Evolutionary conservation across 2,329 filamentous ascomycete species (phyloP).

Genomic region (Orbilia javanica): DNA sequence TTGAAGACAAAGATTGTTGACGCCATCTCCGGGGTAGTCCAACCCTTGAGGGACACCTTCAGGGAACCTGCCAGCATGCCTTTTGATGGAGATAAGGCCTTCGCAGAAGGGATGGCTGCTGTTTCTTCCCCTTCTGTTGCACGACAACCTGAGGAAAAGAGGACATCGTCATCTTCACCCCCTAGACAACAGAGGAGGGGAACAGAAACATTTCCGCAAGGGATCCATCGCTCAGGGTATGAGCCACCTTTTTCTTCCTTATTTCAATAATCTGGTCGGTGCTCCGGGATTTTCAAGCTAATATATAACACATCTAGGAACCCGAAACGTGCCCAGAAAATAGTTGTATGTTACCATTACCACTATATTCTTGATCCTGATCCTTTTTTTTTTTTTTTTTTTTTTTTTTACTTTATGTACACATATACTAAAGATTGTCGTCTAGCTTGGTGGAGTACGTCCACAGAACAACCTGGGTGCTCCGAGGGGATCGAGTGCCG

Average conservation of each 20-base stretch:
- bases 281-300: background rate
- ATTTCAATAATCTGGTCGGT: background rate
- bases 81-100: constrained; percentile 42
- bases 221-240: constrained; percentile 35
- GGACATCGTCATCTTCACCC: constrained; percentile 27
- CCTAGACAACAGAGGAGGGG: background rate
- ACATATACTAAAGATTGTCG: background rate
- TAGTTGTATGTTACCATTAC: constrained; percentile 18
- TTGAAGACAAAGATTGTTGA: background rate
- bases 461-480: constrained; percentile 28
- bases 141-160: constrained; percentile 4
- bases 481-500: background rate
- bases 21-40: background rate
- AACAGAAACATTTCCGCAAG: background rate
- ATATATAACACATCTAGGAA: constrained; percentile 25
- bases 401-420: background rate
- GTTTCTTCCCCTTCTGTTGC: background rate
- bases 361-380: background rate
- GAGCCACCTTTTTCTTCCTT: background rate
- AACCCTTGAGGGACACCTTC: constrained; percentile 1
- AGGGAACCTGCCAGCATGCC: constrained; percentile 18
- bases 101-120: background rate
- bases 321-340: constrained; percentile 15
- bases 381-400: too few species aligned
- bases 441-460: constrained; percentile 8